phyloP scores from a whole-genome alignment of 768 basidiomycete species.

The Mrakia frigida region DNA sequence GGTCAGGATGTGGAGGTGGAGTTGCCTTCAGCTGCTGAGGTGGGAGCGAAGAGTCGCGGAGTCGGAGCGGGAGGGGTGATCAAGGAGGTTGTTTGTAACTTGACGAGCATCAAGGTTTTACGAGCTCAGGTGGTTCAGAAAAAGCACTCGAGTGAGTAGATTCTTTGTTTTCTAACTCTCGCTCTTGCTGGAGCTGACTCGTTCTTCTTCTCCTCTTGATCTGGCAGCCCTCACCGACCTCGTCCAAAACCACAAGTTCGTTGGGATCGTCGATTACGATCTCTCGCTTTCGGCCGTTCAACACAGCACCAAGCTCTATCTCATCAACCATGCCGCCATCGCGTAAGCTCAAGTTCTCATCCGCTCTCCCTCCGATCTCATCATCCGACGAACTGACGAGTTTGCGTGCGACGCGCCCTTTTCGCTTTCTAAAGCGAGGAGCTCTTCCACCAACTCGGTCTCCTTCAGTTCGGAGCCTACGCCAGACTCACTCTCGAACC shows the following conservation, averaged over 20 bases:
- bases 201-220: not conserved
- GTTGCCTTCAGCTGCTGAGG: conserved; percentile 17
- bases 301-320: conserved; percentile 78
- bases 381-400: not conserved
- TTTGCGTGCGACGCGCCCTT: not conserved
- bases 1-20: conserved; percentile 6
- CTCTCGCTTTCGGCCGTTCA: conserved; percentile 77
- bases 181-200: not conserved
- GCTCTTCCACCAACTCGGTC: conserved; percentile 86
- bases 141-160: conserved; percentile 64
- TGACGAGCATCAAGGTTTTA: conserved; percentile 68
- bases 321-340: conserved; percentile 76
- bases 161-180: not conserved
- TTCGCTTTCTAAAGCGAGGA: conserved; percentile 61
- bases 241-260: conserved; percentile 78
- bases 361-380: not conserved
- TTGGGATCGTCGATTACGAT: conserved; percentile 76
- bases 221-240: conserved; percentile 71
- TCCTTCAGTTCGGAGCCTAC: conserved; percentile 84
- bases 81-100: conserved; percentile 65
- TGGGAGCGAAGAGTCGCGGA: conserved; percentile 37
- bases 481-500: conserved; percentile 74
- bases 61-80: conserved; percentile 45
- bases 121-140: conserved; percentile 57
- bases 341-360: conserved; percentile 55